Percentiles rank a stretch among this genome's conserved stretches.
phyloP scores from a whole-genome alignment of 371 early-diverging fungal genomes.

The Parasitella parasitica region DNA sequence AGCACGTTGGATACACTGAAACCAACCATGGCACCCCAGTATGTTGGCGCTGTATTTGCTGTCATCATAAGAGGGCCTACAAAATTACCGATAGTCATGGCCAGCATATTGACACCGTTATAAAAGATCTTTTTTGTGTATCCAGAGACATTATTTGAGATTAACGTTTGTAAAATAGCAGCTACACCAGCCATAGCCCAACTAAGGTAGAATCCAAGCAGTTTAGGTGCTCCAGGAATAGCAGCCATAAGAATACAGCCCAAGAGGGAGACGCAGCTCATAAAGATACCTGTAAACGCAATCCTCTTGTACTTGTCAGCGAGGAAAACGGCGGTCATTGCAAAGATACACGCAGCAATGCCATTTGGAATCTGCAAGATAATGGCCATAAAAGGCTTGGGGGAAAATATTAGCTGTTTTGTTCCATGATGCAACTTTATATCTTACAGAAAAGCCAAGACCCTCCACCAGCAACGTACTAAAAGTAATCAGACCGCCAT shows the following conservation, averaged over 20 bases:
- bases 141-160: conserved; percentile 26
- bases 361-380: conserved; percentile 33
- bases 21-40: conserved; percentile 23
- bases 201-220: conserved; percentile 23
- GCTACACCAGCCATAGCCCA: conserved; percentile 20
- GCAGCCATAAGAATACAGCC: conserved; percentile 22
- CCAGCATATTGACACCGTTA: conserved; percentile 19
- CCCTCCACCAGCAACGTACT: conserved; percentile 32
- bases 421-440: neutral
- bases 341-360: conserved; percentile 10
- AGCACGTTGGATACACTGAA: conserved; percentile 16
- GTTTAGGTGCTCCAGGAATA: conserved; percentile 17
- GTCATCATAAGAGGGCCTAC: conserved; percentile 28
- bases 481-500: conserved; percentile 37
- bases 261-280: conserved; percentile 3
- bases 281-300: conserved; percentile 3
- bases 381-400: conserved; percentile 19
- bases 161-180: conserved; percentile 14
- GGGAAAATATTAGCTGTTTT: neutral
- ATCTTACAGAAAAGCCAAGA: conserved; percentile 40
- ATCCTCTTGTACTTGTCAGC: neutral
- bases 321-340: conserved; percentile 11
- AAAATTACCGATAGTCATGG: conserved; percentile 29
- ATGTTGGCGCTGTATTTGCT: conserved; percentile 18
- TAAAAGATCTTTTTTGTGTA: conserved; percentile 28